Conservation (phyloP, 495 filamentous ascomycete species). For the Amphirosellinia nigrospora region DNA sequence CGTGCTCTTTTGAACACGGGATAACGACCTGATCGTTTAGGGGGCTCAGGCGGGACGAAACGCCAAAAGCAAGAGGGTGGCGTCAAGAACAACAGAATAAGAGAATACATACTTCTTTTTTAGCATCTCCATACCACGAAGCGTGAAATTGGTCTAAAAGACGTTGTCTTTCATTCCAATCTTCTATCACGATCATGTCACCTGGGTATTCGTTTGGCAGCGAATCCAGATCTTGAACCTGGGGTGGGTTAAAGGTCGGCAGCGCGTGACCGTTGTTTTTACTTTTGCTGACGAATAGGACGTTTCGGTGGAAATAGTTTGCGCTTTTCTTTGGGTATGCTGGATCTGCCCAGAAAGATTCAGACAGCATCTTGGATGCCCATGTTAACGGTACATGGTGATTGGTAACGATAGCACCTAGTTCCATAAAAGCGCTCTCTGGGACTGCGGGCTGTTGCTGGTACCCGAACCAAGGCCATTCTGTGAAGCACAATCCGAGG, state of each 20-base stretch:
- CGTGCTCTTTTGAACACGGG: neutral
- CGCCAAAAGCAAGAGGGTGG: neutral
- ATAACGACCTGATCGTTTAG: neutral
- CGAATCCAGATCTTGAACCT: neutral
- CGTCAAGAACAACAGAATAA: neutral
- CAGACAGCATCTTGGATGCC: neutral
- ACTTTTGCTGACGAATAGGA: neutral
- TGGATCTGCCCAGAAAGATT: constrained; percentile 2
- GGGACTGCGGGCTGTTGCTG: neutral
- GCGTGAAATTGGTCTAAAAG: neutral
- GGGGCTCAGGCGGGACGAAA: too few species aligned
- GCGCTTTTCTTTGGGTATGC: neutral
- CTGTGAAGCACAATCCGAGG: neutral
- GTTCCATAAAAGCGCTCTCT: neutral
- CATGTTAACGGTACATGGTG: neutral
- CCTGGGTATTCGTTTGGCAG: neutral
- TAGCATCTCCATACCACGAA: neutral
- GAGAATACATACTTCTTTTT: neutral
- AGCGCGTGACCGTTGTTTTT: neutral
- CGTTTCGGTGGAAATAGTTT: neutral
- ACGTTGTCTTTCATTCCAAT: neutral
- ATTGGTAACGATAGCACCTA: neutral
- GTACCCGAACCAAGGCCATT: neutral
- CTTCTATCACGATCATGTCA: neutral
- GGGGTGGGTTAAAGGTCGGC: neutral